Percentiles rank a stretch among this genome's conserved stretches.
Conservation (phyloP, 140 eudicot genomes). For the Ambrosia hybrid region DNA sequence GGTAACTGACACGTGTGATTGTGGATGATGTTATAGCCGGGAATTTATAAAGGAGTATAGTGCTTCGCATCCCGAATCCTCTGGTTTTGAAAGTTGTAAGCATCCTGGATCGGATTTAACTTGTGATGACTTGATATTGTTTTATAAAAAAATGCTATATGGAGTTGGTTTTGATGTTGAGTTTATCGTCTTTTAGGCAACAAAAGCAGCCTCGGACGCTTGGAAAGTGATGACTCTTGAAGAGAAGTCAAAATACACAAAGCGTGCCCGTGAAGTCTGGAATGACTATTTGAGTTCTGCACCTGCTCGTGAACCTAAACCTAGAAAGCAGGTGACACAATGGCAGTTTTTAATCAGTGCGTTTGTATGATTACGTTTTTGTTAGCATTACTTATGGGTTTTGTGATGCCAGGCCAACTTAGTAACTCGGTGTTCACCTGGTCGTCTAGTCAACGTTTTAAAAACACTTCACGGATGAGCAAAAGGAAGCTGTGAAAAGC, state of each 20-base stretch:
- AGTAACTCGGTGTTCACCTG: conserved; percentile 85
- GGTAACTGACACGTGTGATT: conserved; percentile 14
- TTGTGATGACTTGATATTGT: not conserved
- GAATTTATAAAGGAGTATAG: conserved; percentile 80
- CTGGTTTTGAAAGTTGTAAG: conserved; percentile 81
- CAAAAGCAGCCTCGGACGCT: conserved; percentile 81
- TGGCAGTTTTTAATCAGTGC: not conserved
- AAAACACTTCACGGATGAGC: conserved; percentile 64
- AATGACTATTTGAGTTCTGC: conserved; percentile 68
- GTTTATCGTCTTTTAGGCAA: conserved; percentile 50
- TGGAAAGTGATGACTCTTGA: conserved; percentile 83
- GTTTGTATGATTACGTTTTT: not conserved
- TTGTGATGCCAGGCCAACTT: conserved; percentile 62
- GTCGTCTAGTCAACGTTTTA: conserved; percentile 69
- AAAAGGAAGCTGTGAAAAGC: conserved; percentile 69
- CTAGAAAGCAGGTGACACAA: conserved; percentile 63
- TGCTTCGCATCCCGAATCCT: conserved; percentile 83
- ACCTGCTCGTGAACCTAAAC: conserved; percentile 73
- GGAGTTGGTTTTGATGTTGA: conserved; percentile 1
- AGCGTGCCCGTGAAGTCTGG: conserved; percentile 89
- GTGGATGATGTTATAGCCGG: conserved; percentile 45
- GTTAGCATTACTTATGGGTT: not conserved
- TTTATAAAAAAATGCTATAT: not conserved
- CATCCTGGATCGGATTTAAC: not conserved
- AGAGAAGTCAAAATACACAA: conserved; percentile 73